Evolutionary conservation across 768 basidiomycete genomes (phyloP).

Genomic region (Phlebiopsis flavidoalba): DNA sequence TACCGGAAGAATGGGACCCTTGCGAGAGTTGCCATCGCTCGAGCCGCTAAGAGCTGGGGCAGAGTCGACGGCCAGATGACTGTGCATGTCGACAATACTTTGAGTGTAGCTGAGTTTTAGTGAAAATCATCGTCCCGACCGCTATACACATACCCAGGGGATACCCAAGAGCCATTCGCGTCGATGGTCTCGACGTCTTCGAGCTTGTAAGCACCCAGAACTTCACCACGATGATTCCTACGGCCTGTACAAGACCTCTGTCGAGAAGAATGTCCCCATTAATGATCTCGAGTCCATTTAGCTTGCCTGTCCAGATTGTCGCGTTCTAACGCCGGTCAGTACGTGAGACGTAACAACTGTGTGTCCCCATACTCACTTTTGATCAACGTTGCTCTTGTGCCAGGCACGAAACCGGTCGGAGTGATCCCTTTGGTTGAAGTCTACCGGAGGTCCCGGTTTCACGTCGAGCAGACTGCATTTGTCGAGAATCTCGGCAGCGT

Average conservation of each 20-base stretch:
- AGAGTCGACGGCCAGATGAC: conserved; percentile 37
- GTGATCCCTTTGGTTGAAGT: conserved; percentile 43
- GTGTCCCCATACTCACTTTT: conserved; percentile 19
- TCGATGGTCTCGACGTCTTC: conserved; percentile 46
- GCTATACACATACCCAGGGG: conserved; percentile 48
- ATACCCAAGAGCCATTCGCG: conserved; percentile 68
- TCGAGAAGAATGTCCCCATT: conserved; percentile 66
- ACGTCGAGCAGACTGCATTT: conserved; percentile 39
- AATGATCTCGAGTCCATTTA: conserved; percentile 64
- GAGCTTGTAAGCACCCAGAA: conserved; percentile 14
- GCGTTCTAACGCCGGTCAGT: conserved; percentile 41
- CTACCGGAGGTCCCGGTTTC: conserved; percentile 37
- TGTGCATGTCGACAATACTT: conserved; percentile 42
- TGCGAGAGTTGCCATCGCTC: conserved; percentile 38
- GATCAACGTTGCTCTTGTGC: conserved; percentile 60
- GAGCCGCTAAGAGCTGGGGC: conserved; percentile 26
- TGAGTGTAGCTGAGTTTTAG: not conserved
- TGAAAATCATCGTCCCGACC: not conserved
- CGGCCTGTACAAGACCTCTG: conserved; percentile 56
- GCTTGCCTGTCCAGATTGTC: conserved; percentile 76
- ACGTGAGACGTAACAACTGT: not conserved
- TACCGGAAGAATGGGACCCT: conserved; percentile 26
- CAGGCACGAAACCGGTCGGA: conserved; percentile 66
- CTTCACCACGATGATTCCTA: conserved; percentile 40
- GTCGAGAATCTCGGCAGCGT: conserved; percentile 28